These are phyloP conservation scores for Suillus alpinus DNA, from an alignment of 768 basidiomycete genomes.

Conservation along the genomic window DNA sequence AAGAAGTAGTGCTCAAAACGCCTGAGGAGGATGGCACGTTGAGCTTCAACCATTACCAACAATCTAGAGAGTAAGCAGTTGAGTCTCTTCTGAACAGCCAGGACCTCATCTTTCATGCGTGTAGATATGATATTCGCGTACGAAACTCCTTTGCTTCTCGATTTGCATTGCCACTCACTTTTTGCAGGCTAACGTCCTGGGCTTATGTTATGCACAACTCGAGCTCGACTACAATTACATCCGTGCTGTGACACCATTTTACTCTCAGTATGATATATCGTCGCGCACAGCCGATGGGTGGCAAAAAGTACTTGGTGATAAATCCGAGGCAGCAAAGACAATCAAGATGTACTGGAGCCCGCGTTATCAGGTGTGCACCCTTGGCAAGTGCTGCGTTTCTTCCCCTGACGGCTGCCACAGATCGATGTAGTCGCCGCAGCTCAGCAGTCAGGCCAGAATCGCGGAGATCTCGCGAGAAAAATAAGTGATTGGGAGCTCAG, in stretches of 20 bases:
- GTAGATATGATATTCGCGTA: conserved; percentile 41
- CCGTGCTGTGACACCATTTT: conserved; percentile 47
- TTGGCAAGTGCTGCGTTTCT: background rate
- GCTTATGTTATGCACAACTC: conserved; percentile 43
- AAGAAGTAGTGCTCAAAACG: conserved; percentile 35
- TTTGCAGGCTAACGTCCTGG: conserved; percentile 38
- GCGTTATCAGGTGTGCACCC: conserved; percentile 22
- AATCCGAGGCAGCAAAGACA: conserved; percentile 28
- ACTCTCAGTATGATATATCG: conserved; percentile 39
- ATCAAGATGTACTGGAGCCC: conserved; percentile 32
- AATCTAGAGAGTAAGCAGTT: conserved; percentile 34
- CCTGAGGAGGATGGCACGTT: conserved; percentile 36
- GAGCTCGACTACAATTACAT: conserved; percentile 45
- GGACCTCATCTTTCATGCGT: background rate
- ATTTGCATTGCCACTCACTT: background rate
- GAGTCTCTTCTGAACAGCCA: background rate
- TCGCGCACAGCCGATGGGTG: conserved; percentile 23
- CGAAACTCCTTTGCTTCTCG: conserved; percentile 1
- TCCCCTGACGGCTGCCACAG: conserved; percentile 13
- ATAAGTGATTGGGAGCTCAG: conserved; percentile 40
- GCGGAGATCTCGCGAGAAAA: conserved; percentile 32
- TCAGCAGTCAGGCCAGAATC: conserved; percentile 21
- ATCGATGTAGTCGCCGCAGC: conserved; percentile 36
- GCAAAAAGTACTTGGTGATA: conserved; percentile 29
- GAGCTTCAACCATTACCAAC: conserved; percentile 41